Conservation (phyloP, 1,139 yeast genomes). For the Magnusiomyces clavatus region DNA sequence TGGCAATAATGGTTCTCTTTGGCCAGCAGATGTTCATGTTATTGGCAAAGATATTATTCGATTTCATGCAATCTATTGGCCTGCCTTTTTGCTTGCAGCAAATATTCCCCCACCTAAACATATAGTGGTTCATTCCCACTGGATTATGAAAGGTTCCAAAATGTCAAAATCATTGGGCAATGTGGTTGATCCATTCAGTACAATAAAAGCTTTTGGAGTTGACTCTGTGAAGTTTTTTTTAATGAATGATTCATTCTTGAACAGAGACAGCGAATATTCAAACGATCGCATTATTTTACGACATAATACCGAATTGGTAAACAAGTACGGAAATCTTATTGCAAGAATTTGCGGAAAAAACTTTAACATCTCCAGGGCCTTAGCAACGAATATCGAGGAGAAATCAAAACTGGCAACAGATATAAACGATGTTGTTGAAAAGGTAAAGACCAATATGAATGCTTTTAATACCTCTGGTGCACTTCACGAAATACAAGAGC, state of each 20-base stretch:
- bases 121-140: constrained; percentile 86
- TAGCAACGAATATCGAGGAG: neutral
- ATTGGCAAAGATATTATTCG: constrained; percentile 79
- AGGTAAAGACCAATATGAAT: constrained; percentile 39
- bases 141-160: constrained; percentile 83
- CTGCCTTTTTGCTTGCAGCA: constrained; percentile 82
- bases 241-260: constrained; percentile 66
- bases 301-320: constrained; percentile 53
- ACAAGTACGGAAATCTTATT: constrained; percentile 75
- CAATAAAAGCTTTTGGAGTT: constrained; percentile 47
- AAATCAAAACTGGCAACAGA: constrained; percentile 20
- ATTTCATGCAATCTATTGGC: constrained; percentile 94
- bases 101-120: constrained; percentile 60
- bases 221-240: constrained; percentile 74
- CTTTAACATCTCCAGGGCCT: constrained; percentile 50
- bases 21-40: constrained; percentile 68
- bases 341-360: constrained; percentile 66
- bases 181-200: constrained; percentile 83
- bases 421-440: constrained; percentile 28
- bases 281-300: constrained; percentile 53
- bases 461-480: constrained; percentile 54
- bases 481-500: constrained; percentile 50
- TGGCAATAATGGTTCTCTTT: constrained; percentile 23
- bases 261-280: constrained; percentile 71
- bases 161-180: constrained; percentile 94